Conservation (phyloP, 2,329 filamentous ascomycete genomes). For the Knufia fluminis region DNA sequence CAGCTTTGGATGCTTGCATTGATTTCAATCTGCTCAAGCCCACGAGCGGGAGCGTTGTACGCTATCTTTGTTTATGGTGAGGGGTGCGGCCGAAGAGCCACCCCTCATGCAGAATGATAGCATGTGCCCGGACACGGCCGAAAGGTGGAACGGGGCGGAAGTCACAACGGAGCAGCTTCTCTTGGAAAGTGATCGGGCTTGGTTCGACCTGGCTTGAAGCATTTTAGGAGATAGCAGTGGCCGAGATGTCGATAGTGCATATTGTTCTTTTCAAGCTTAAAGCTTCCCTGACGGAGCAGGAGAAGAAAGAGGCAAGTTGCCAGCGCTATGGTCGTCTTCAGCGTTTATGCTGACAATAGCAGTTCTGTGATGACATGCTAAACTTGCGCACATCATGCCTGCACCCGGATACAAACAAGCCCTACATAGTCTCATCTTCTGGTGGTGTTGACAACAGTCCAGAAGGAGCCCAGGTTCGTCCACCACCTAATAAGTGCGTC, state of each 20-base stretch:
- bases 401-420: conserved; percentile 48
- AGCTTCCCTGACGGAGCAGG: conserved; percentile 37
- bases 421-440: conserved; percentile 50
- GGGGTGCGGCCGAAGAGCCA: background rate
- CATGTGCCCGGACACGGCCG: background rate
- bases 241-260: conserved; percentile 55
- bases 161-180: background rate
- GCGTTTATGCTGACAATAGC: background rate
- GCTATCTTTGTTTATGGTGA: conserved; percentile 5
- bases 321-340: background rate
- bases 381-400: conserved; percentile 50
- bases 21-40: no score
- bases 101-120: conserved; percentile 6
- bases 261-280: conserved; percentile 62
- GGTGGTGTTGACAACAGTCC: conserved; percentile 55
- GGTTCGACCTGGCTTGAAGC: background rate
- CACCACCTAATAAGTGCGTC: background rate
- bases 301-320: conserved; percentile 47
- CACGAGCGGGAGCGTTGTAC: background rate
- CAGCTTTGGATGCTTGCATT: no score
- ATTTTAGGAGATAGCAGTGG: background rate
- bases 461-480: conserved; percentile 50
- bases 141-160: background rate
- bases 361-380: conserved; percentile 51
- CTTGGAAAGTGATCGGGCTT: no score